Conservation (phyloP, 1,139 yeast species). For the Eremothecium coryli region DNA sequence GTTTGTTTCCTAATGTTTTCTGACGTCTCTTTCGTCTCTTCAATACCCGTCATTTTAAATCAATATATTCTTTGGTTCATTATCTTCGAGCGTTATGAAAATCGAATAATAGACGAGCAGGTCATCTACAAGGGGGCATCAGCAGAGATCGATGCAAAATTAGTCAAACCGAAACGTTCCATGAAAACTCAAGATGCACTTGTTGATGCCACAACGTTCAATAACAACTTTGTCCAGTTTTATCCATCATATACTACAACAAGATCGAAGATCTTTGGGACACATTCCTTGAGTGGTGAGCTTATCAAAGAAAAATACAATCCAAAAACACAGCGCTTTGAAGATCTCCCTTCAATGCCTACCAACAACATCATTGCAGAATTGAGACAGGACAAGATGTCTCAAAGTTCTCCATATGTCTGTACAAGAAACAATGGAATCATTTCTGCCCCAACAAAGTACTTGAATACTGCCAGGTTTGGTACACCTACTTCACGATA, state of each 20-base stretch:
- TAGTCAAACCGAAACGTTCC: constrained; percentile 52
- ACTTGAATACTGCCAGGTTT: background rate
- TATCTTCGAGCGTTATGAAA: constrained; percentile 39
- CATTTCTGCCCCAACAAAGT: background rate
- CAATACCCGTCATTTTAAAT: constrained; percentile 33
- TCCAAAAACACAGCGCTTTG: constrained; percentile 17
- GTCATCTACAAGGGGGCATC: constrained; percentile 53
- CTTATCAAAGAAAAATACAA: constrained; percentile 20
- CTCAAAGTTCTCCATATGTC: background rate
- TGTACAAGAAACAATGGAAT: background rate
- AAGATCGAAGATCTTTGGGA: constrained; percentile 19
- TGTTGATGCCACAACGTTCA: constrained; percentile 47
- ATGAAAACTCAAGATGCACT: constrained; percentile 51
- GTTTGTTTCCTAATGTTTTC: constrained; percentile 34
- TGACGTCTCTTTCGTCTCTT: constrained; percentile 36
- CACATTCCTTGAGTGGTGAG: constrained; percentile 25
- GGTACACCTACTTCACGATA: constrained; percentile 5
- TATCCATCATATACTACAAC: constrained; percentile 34
- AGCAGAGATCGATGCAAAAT: constrained; percentile 55
- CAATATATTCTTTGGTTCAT: constrained; percentile 37
- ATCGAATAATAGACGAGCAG: constrained; percentile 48
- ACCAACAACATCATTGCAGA: constrained; percentile 8
- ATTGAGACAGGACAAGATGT: background rate
- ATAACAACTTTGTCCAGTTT: constrained; percentile 32
- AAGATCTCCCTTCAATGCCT: constrained; percentile 10